phyloP scores from a whole-genome alignment of 169 alveolate genomes.

The Cryptosporidium ubiquitum region DNA sequence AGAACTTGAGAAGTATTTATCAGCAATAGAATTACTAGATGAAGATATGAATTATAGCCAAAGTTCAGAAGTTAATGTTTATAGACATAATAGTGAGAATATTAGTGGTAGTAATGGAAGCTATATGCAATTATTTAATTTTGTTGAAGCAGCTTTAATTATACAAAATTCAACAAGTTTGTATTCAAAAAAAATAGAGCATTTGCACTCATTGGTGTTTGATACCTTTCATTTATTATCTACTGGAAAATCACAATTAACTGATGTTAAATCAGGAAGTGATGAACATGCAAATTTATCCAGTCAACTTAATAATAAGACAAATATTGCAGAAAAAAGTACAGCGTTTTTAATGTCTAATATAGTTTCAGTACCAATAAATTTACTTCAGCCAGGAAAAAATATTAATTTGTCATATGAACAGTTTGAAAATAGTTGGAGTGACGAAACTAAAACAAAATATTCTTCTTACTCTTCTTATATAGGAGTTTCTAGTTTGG shows the following conservation, averaged over 20 bases:
- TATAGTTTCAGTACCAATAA: slow-evolving; percentile 43
- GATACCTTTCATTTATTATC: slow-evolving; percentile 53
- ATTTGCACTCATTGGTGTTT: slow-evolving; percentile 53
- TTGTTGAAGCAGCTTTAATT: slow-evolving; percentile 69
- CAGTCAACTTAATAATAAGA: slow-evolving; percentile 1
- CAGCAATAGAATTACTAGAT: slow-evolving; percentile 59
- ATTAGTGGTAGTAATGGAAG: background rate
- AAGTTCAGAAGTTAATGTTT: slow-evolving; percentile 13
- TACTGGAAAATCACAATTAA: slow-evolving; percentile 21
- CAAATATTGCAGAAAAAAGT: background rate
- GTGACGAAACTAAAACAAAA: background rate
- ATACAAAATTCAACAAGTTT: slow-evolving; percentile 66
- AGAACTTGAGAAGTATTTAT: slow-evolving; percentile 56
- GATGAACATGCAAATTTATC: background rate
- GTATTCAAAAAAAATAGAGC: slow-evolving; percentile 66
- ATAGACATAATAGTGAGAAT: background rate
- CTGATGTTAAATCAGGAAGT: background rate
- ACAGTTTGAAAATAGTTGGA: background rate
- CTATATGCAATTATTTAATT: slow-evolving; percentile 47
- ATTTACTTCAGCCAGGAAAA: slow-evolving; percentile 55
- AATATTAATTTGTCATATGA: slow-evolving; percentile 31
- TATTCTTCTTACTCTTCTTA: slow-evolving; percentile 47
- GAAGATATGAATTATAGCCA: slow-evolving; percentile 59
- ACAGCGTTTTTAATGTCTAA: slow-evolving; percentile 43
- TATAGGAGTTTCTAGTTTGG: slow-evolving; percentile 44